Base-by-base conservation (phyloP, 2,329 filamentous ascomycete genomes). In the Dactylellina leptospora region DNA sequence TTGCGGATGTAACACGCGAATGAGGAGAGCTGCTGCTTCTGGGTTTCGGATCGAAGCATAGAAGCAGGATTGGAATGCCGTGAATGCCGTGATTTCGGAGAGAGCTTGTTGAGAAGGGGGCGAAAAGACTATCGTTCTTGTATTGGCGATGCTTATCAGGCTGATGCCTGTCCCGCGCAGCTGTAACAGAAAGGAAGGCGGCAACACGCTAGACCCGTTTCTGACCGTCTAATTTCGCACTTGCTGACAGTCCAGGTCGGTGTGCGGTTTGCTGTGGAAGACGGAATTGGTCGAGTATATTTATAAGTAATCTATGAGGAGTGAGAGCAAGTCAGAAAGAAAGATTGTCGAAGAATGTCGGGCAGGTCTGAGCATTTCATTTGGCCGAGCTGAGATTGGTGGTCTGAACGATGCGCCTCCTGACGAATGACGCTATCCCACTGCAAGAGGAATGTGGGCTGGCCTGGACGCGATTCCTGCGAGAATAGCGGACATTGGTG, bases 401-500 rank as follows among this genome's bases (percentile, higher is more conserved):
- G 42, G 53, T 30, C 38, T 23, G 33, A 44, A 27, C 20, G 20
- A 20, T 20, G 38, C 38, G 28, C 10, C 63, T 70, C 64, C 55
- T 70, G 56, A 45, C 64, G 25, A 62, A 70, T 70, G 64, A 70
- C 48, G 48, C 64, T 70, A 61, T 61, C 30, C 48, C 48, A 33
- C 64, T 55, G 55, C 64, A 51, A 70, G 40, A 61, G 55, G 56
- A 70, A 70, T 70, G 64, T 54, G 33, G 62, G 54, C 40, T 28
- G 23, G 40, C 28, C 23, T 2, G 23, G 20, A 48, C 44, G 22
- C 20, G 44, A 27, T 23, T 48, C 22, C 22, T 48, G 44, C 20
- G 47, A 51, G n/a, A n/a, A n/a, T n/a, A 22, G 40, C 30, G 23
- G 25, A 44, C 3, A 44, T 4, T 4, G 40, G 16, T 44, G 40